A percentile compares a stretch with the other conserved stretches of the same genome.
phyloP scores from a whole-genome alignment of 805 yeast genomes.

The Tetrapisispora namnaoensis region DNA sequence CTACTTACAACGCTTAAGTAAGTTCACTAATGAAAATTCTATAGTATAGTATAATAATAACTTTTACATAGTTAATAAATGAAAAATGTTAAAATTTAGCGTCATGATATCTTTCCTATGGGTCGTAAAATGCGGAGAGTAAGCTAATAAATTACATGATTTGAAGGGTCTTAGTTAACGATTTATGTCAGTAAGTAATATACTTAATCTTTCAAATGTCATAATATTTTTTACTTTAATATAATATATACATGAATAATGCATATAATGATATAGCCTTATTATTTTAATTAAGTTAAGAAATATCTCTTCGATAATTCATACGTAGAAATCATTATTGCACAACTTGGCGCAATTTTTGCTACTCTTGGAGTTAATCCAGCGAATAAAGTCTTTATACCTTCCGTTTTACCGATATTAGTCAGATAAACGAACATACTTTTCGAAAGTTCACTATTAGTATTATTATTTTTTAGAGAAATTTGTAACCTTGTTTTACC shows the following conservation, averaged over 20 bases:
- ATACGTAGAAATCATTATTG: slow-evolving; percentile 93
- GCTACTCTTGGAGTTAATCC: slow-evolving; percentile 80
- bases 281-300: background rate
- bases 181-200: too few species aligned
- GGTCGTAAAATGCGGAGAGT: too few species aligned
- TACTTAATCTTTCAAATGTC: too few species aligned
- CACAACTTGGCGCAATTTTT: slow-evolving; percentile 95
- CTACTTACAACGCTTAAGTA: slow-evolving; percentile 80
- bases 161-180: too few species aligned
- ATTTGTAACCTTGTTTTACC: slow-evolving; percentile 90
- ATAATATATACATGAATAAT: background rate
- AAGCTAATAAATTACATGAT: too few species aligned
- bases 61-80: slow-evolving; percentile 1
- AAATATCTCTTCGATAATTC: slow-evolving; percentile 60
- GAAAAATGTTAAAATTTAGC: background rate
- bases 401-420: slow-evolving; percentile 61
- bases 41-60: background rate
- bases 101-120: too few species aligned
- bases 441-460: slow-evolving; percentile 16
- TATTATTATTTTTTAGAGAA: slow-evolving; percentile 21
- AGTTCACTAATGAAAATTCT: background rate
- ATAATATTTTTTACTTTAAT: too few species aligned
- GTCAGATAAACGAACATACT: slow-evolving; percentile 59
- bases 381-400: slow-evolving; percentile 71
- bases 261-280: too few species aligned